These are phyloP conservation scores for Aplosporella prunicola DNA, from an alignment of 2,329 filamentous ascomycete genomes.

Conservation along the genomic window DNA sequence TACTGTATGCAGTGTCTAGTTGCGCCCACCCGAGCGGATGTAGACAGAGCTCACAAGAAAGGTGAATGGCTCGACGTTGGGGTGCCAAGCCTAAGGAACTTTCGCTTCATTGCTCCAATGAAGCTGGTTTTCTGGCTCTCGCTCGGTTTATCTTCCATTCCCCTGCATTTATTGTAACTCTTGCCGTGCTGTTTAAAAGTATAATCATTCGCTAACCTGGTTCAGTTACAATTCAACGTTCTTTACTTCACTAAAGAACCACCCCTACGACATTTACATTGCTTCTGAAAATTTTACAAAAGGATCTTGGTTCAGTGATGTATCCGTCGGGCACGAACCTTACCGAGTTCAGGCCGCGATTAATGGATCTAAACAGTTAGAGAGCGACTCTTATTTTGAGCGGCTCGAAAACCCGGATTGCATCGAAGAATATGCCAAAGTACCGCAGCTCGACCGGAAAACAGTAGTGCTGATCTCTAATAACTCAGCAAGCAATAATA, in stretches of 20 bases:
- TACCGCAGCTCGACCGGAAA: constrained; percentile 11
- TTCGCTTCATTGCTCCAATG: constrained; percentile 16
- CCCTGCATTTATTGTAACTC: constrained; percentile 30
- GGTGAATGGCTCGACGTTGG: constrained; percentile 39
- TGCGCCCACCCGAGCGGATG: constrained; percentile 40
- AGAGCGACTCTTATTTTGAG: too few species aligned
- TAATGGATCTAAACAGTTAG: neutral
- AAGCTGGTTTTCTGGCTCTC: constrained; percentile 17
- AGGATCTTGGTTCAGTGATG: constrained; percentile 9
- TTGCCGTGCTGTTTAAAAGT: too few species aligned
- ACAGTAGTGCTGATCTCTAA: constrained; percentile 14
- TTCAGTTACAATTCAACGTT: constrained; percentile 21
- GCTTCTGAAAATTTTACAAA: constrained; percentile 14
- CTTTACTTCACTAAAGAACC: constrained; percentile 14
- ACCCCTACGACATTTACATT: constrained; percentile 13
- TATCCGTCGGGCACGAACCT: neutral
- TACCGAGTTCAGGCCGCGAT: neutral
- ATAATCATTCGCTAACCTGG: constrained; percentile 4
- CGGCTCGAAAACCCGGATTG: constrained; percentile 13
- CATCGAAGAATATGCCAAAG: constrained; percentile 15
- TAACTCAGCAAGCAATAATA: neutral
- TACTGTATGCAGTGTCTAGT: constrained; percentile 45
- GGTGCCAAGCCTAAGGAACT: constrained; percentile 32
- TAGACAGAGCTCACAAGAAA: constrained; percentile 38
- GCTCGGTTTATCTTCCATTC: constrained; percentile 23